phyloP scores from a whole-genome alignment of 2,329 filamentous ascomycete genomes.

The Exophiala sp. region DNA sequence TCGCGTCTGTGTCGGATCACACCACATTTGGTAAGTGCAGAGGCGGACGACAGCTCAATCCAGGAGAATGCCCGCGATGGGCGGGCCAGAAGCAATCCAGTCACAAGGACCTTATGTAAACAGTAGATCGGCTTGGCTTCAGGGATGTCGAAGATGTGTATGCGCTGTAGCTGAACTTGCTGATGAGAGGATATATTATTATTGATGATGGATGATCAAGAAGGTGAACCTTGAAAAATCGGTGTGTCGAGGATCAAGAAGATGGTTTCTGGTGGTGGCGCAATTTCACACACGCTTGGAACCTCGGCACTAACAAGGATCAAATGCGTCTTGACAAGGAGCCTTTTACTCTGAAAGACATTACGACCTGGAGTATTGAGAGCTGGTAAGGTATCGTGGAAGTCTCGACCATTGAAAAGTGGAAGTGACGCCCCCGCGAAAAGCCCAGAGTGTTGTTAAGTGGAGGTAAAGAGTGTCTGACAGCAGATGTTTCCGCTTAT shows the following conservation, averaged over 20 bases:
- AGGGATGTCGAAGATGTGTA: not conserved
- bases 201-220: conserved; percentile 1
- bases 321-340: not conserved
- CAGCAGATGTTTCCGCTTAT: conserved; percentile 10
- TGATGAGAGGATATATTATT: no score
- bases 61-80: conserved; percentile 13
- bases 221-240: not conserved
- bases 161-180: no score
- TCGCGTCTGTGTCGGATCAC: conserved; percentile 19
- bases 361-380: not conserved
- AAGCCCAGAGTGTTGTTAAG: not conserved
- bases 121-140: not conserved
- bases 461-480: conserved; percentile 4
- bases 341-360: not conserved
- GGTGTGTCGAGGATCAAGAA: no score
- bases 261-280: no score
- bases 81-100: conserved; percentile 3
- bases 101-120: not conserved
- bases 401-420: not conserved
- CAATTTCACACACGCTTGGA: not conserved
- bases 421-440: not conserved
- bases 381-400: not conserved
- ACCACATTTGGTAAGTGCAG: conserved; percentile 26
- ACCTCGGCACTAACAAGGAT: not conserved
- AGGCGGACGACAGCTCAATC: conserved; percentile 16